A percentile compares a stretch with the other conserved stretches of the same genome.
phyloP scores from a whole-genome alignment of 2,329 filamentous ascomycete genomes.

The Fusarium marasasianum region DNA sequence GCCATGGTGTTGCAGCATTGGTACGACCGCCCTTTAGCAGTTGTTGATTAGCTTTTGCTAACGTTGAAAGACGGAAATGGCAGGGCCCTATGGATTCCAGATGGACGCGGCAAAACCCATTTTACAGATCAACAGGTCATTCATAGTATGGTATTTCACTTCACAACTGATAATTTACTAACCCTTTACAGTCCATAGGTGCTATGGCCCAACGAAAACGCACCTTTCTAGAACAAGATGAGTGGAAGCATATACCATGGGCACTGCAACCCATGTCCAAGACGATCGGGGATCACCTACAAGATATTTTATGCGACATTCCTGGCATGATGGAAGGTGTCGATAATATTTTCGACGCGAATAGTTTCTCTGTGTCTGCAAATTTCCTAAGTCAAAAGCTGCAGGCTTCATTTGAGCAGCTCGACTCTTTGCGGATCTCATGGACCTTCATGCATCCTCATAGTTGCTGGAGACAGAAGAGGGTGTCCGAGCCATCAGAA shows the following conservation, averaged over 20 bases:
- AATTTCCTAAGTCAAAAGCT: background rate
- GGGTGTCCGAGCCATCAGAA: fast-evolving
- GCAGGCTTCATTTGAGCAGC: background rate
- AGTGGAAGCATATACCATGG: background rate
- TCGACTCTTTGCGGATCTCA: background rate
- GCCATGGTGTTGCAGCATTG: background rate
- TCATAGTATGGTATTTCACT: background rate
- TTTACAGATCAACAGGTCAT: background rate
- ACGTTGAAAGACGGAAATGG: background rate
- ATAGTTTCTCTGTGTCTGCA: fast-evolving
- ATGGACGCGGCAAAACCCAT: background rate
- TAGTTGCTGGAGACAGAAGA: background rate
- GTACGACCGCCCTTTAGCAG: background rate
- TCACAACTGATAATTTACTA: fast-evolving
- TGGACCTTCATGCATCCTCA: background rate
- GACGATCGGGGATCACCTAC: background rate
- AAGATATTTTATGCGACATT: background rate
- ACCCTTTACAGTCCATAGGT: background rate
- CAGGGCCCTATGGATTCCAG: background rate
- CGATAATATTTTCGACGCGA: background rate
- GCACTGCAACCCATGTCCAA: background rate
- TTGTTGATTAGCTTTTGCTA: background rate
- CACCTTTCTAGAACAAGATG: background rate
- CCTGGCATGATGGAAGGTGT: background rate
- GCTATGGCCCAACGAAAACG: background rate